Percentiles rank a stretch among this genome's conserved stretches.
Evolutionary conservation across 2,329 filamentous ascomycete genomes (phyloP).

Genomic region (Nothophoma quercina): DNA sequence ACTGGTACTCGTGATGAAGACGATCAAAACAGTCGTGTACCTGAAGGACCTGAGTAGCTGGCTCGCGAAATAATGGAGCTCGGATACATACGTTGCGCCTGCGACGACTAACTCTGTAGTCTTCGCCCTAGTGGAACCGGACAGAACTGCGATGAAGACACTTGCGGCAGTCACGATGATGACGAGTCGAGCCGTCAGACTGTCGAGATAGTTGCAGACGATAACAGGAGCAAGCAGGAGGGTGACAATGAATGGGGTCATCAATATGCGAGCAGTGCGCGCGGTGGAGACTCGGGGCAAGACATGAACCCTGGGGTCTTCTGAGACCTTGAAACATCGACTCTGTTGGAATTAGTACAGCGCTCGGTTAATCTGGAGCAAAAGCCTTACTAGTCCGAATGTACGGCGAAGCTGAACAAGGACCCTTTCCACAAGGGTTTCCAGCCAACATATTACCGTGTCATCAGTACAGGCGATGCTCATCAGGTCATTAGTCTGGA

Average conservation of each 20-base stretch:
- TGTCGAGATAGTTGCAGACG: background rate
- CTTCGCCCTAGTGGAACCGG: background rate
- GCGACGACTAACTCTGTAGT: background rate
- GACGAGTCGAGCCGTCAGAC: background rate
- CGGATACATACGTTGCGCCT: background rate
- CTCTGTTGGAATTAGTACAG: too few species aligned
- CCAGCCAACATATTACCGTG: background rate
- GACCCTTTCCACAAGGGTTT: background rate
- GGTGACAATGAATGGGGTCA: background rate
- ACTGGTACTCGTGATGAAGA: too few species aligned
- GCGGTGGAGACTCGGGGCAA: background rate
- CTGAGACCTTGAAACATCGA: background rate
- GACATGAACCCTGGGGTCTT: background rate
- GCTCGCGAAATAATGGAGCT: too few species aligned
- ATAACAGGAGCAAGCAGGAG: background rate
- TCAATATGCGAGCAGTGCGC: background rate
- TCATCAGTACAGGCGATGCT: background rate
- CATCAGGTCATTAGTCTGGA: background rate
- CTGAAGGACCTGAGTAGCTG: too few species aligned
- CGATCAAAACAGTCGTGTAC: too few species aligned
- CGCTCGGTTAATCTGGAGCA: too few species aligned
- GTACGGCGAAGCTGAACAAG: too few species aligned
- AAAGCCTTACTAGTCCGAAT: too few species aligned
- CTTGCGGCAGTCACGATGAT: background rate
- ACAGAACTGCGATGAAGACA: background rate